Evolutionary conservation across 257 asterid species (phyloP).

Genomic region (Ophiorrhiza pumila): DNA sequence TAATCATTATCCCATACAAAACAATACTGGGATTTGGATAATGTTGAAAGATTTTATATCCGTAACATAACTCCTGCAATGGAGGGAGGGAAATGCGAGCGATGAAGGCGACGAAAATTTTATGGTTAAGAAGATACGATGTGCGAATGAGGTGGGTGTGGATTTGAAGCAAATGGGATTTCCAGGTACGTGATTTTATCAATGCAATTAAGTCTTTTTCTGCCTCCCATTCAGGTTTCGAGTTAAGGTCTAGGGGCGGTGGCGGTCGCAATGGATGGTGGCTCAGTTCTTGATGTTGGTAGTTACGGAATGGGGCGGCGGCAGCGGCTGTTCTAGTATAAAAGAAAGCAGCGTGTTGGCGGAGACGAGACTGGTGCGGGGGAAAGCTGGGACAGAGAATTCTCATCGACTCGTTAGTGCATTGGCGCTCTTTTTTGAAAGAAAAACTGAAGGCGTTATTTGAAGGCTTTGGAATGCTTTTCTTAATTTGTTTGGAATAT

Average conservation of each 20-base stretch:
- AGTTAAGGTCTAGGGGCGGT: neutral
- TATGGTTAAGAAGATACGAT: constrained; percentile 38
- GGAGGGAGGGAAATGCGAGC: constrained; percentile 56
- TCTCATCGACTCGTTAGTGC: constrained; percentile 6
- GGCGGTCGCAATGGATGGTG: neutral
- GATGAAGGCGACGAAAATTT: constrained; percentile 56
- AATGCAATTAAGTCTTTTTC: constrained; percentile 45
- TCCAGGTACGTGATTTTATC: constrained; percentile 48
- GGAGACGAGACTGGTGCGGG: neutral
- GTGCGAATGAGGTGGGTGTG: constrained; percentile 61
- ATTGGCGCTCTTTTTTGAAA: neutral
- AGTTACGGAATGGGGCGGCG: neutral
- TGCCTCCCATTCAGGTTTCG: constrained; percentile 1
- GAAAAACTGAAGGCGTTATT: neutral
- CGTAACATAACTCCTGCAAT: constrained; percentile 48
- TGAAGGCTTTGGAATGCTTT: too few relatives aligned
- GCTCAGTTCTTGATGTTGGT: neutral
- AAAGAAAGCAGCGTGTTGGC: neutral
- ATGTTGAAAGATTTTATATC: constrained; percentile 34
- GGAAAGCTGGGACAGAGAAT: neutral
- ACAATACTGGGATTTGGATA: constrained; percentile 50
- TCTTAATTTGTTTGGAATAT: too few relatives aligned
- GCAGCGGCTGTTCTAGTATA: neutral
- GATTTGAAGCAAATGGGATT: constrained; percentile 56
- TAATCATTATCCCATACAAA: constrained; percentile 54